Base-by-base conservation (phyloP, 2,329 filamentous ascomycete genomes). In the Arthroderma sp. region DNA sequence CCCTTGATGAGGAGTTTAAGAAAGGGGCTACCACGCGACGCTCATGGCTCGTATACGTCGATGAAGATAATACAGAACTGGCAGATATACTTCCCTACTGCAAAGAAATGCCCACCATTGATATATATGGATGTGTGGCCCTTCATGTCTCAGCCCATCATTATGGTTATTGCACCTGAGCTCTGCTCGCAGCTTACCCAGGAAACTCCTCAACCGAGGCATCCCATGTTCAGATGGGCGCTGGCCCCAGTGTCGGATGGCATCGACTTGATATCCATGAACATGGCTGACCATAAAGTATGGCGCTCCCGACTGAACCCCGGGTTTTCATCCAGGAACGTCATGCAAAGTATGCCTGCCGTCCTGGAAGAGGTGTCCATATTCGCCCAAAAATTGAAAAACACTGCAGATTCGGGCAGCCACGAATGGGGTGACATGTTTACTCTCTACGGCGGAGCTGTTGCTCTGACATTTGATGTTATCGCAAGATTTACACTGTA, bases 201-300 rank as follows among this genome's bases (percentile, higher is more conserved):
- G 37, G 55, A 56, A 49, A 49, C 55, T 15, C 55, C 55, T n/a
- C 55, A 56, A n/a, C 55, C 41, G 41, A 49, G 55, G 28, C 55
- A 56, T 51, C 13, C 41, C 2, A 56, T 56, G 31, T 56, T 56
- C 19, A 23, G 55, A 56, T 56, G 55, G 55, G 55, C 55, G 4
- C n/a, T 56, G 25, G 38, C 41, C 28, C 55, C 55, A n/a, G 41
- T 56, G 28, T 49, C 55, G 19, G 55, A 51, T n/a, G 41, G 55
- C 2, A 56, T 56, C 17, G 55, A 56, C 31, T n/a, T 56, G 17
- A 51, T 56, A 56, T 56, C 55, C 2, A 56, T 56, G 55, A 51
- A 56, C 17, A 51, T 56, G 28, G 41, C 55, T 17, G 55, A 38
- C 23, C 41, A 56, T 49, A 51, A 56, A 23, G 13, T 56, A 25